phyloP scores from a whole-genome alignment of 352 stramenopile species.

The Pythium dissimile region DNA sequence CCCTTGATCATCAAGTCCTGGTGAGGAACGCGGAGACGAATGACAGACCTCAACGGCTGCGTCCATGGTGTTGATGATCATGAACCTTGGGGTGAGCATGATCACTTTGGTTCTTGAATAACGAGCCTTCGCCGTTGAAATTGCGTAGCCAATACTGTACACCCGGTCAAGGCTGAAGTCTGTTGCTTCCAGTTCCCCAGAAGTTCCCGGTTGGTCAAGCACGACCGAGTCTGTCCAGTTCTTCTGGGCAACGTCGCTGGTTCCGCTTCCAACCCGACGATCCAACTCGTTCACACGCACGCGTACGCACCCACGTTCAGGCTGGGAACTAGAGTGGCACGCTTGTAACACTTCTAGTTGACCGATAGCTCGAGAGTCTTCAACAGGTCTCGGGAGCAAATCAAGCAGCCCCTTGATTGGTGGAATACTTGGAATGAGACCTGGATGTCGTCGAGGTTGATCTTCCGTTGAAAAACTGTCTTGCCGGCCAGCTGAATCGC shows the following conservation, averaged over 20 bases:
- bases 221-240: constrained; percentile 75
- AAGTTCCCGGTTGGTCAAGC: constrained; percentile 72
- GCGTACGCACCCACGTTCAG: constrained; percentile 64
- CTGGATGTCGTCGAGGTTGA: constrained; percentile 53
- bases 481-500: background rate
- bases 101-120: constrained; percentile 88
- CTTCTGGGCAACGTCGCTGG: constrained; percentile 46
- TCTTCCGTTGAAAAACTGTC: constrained; percentile 23
- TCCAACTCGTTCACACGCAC: constrained; percentile 66
- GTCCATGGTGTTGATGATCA: constrained; percentile 79
- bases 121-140: constrained; percentile 61
- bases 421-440: constrained; percentile 74
- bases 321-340: constrained; percentile 71
- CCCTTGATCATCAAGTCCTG: constrained; percentile 24
- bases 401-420: constrained; percentile 81
- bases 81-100: constrained; percentile 81
- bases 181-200: constrained; percentile 67
- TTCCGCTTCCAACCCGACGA: constrained; percentile 20
- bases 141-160: constrained; percentile 82
- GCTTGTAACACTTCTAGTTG: constrained; percentile 79
- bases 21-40: constrained; percentile 57
- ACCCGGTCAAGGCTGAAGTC: constrained; percentile 58
- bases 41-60: constrained; percentile 74
- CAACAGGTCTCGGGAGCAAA: constrained; percentile 69
- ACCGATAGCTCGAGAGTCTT: constrained; percentile 50